phyloP scores from a whole-genome alignment of 1,139 yeast genomes.

The Hansenula sp. region DNA sequence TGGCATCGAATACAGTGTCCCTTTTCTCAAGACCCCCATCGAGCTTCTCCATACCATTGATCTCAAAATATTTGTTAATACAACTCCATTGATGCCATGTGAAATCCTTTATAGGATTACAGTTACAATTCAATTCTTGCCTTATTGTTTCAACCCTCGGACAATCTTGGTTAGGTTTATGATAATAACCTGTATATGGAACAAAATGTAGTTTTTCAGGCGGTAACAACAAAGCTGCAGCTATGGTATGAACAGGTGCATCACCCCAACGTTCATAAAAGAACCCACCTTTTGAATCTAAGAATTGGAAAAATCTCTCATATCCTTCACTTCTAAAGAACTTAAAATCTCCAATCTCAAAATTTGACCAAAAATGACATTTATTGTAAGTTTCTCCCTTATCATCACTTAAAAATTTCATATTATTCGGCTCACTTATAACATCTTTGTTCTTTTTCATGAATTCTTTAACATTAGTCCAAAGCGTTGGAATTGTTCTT shows the following conservation, averaged over 20 bases:
- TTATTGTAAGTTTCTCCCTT: constrained; percentile 49
- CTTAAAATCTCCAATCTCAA: constrained; percentile 51
- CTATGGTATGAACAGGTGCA: constrained; percentile 56
- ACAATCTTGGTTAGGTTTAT: constrained; percentile 50
- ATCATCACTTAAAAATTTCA: constrained; percentile 47
- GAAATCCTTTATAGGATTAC: constrained; percentile 46
- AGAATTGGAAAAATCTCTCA: constrained; percentile 40
- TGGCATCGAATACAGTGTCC: neutral
- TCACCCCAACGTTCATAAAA: constrained; percentile 65
- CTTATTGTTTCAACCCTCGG: constrained; percentile 44
- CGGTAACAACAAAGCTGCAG: constrained; percentile 43
- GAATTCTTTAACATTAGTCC: constrained; percentile 51
- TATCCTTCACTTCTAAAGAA: constrained; percentile 50
- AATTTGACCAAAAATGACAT: constrained; percentile 61
- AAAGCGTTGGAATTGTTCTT: constrained; percentile 53
- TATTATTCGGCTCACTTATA: constrained; percentile 41
- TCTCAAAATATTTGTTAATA: constrained; percentile 14
- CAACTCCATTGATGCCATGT: constrained; percentile 20
- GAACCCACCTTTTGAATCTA: constrained; percentile 54
- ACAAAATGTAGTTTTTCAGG: constrained; percentile 47
- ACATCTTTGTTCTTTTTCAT: constrained; percentile 40
- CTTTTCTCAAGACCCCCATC: neutral
- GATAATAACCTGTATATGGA: constrained; percentile 52
- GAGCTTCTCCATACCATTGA: constrained; percentile 4
- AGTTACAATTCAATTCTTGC: constrained; percentile 42